Evolutionary conservation across 2,329 filamentous ascomycete species (phyloP).

Genomic region (Alternaria burnsii): DNA sequence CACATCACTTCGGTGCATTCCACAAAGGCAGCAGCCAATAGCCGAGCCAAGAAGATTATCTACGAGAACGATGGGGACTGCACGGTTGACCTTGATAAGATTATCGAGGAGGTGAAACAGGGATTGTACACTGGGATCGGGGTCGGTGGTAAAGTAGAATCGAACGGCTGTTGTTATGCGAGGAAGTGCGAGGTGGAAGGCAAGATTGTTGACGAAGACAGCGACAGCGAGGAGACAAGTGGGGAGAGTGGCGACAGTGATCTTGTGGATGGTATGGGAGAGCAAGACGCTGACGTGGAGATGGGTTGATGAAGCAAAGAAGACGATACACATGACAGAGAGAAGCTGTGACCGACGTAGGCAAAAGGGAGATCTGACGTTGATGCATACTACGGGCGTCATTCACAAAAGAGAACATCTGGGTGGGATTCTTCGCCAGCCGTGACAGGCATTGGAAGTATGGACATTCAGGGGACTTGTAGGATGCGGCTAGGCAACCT

Average conservation of each 20-base stretch:
- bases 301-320: constrained; percentile 15
- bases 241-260: constrained; percentile 13
- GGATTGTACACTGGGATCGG: constrained; percentile 36
- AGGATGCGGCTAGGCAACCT: not conserved
- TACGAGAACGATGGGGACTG: constrained; percentile 27
- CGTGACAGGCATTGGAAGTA: constrained; percentile 1
- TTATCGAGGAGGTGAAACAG: constrained; percentile 32
- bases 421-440: not conserved
- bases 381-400: not conserved
- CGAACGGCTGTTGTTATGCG: constrained; percentile 26
- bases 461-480: not conserved
- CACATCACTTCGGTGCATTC: constrained; percentile 33
- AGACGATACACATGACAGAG: constrained; percentile 3
- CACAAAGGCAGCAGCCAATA: constrained; percentile 27
- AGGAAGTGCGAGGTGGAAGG: constrained; percentile 36
- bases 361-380: not conserved
- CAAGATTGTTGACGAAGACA: constrained; percentile 35
- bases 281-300: constrained; percentile 12
- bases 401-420: not conserved
- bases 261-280: constrained; percentile 7
- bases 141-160: constrained; percentile 23
- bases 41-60: constrained; percentile 35
- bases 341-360: not conserved
- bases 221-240: constrained; percentile 19
- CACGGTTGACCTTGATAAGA: constrained; percentile 33